Percentiles rank a stretch among this genome's conserved stretches.
These are phyloP conservation scores for Spergularia bocconei DNA, from an alignment of 148 eudicot genomes.

Conservation along the genomic window DNA sequence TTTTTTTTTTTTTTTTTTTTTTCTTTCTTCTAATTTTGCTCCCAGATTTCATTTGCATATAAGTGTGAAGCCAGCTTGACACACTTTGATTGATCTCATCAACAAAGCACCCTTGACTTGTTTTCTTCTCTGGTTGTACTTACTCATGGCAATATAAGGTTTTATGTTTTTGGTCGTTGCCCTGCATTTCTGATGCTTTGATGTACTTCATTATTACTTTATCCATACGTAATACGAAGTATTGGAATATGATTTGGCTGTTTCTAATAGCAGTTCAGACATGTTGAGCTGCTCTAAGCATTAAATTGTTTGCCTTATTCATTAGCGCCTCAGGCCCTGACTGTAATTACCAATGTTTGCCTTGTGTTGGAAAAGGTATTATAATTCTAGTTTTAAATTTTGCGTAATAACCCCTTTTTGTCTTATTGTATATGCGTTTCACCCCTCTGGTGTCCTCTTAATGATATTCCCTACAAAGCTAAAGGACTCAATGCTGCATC, in stretches of 20 bases:
- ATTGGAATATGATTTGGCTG: neutral
- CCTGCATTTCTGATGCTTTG: neutral
- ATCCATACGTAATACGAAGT: too few relatives aligned
- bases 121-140: neutral
- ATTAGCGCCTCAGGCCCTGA: neutral
- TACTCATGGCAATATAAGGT: too few relatives aligned
- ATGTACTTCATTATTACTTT: neutral
- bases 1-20: neutral
- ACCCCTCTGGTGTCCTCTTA: too few relatives aligned
- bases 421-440: too few relatives aligned
- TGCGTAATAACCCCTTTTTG: too few relatives aligned
- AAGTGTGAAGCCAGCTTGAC: neutral
- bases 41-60: neutral
- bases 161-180: neutral
- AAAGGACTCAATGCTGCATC: too few relatives aligned
- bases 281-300: neutral
- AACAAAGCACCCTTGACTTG: neutral
- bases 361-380: neutral
- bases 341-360: neutral
- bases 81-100: neutral
- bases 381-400: too few relatives aligned
- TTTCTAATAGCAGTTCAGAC: neutral
- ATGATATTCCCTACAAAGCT: too few relatives aligned
- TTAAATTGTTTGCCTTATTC: constrained; percentile 7
- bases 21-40: neutral